Evolutionary conservation across 2,329 filamentous ascomycete genomes (phyloP).

Genomic region (Arthroderma uncinatum): DNA sequence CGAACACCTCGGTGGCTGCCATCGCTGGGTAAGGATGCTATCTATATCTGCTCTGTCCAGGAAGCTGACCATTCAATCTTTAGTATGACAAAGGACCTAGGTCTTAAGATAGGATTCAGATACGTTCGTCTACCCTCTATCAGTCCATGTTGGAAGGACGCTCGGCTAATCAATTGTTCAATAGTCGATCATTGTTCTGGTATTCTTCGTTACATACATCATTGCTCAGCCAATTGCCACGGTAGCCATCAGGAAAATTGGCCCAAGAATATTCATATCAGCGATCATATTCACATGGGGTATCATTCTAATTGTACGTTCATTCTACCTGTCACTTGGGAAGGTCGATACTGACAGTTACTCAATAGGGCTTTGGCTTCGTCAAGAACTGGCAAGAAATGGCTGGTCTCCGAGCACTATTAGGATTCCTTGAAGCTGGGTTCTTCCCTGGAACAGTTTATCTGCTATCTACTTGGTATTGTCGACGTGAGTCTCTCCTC

Average conservation of each 20-base stretch:
- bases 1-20: constrained; percentile 60
- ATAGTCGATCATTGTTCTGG: constrained; percentile 52
- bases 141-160: neutral
- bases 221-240: constrained; percentile 62
- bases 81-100: constrained; percentile 20
- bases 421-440: constrained; percentile 54
- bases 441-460: constrained; percentile 64
- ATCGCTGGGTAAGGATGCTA: constrained; percentile 47
- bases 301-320: constrained; percentile 16
- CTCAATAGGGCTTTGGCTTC: constrained; percentile 19
- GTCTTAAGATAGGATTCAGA: constrained; percentile 21
- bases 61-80: neutral
- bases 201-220: constrained; percentile 66
- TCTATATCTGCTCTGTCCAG: neutral
- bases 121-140: constrained; percentile 14
- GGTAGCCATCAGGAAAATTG: constrained; percentile 54
- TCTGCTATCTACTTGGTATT: constrained; percentile 64
- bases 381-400: constrained; percentile 20
- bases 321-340: too few species aligned
- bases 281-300: constrained; percentile 19
- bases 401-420: constrained; percentile 30
- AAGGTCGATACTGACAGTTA: neutral
- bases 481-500: constrained; percentile 22
- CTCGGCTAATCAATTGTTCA: neutral
- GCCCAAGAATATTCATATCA: constrained; percentile 28